phyloP scores from a whole-genome alignment of 2,329 filamentous ascomycete species.

The Coniochaeta sp. region DNA sequence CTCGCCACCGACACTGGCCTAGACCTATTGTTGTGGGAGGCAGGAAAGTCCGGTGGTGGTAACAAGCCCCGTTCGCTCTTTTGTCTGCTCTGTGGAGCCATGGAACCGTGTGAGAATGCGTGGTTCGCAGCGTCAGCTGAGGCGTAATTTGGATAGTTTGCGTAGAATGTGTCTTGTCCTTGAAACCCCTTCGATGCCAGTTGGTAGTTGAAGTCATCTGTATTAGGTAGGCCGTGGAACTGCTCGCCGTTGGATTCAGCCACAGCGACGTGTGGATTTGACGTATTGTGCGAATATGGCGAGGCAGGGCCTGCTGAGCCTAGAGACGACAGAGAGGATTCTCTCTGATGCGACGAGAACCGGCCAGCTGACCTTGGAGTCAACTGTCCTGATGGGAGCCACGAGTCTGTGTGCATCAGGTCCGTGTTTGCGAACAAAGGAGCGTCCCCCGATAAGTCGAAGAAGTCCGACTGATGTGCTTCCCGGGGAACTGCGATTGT shows the following conservation, averaged over 20 bases:
- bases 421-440: slow-evolving; percentile 15
- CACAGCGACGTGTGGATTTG: slow-evolving; percentile 52
- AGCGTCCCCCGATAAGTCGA: slow-evolving; percentile 12
- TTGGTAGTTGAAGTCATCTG: slow-evolving; percentile 39
- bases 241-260: slow-evolving; percentile 40
- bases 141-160: slow-evolving; percentile 33
- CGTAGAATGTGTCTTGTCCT: slow-evolving; percentile 29
- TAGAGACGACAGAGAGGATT: slow-evolving; percentile 54
- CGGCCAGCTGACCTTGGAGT: slow-evolving; percentile 28
- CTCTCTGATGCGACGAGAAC: slow-evolving; percentile 43
- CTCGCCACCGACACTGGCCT: slow-evolving; percentile 51
- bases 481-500: slow-evolving; percentile 15
- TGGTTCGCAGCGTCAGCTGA: slow-evolving; percentile 26
- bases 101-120: slow-evolving; percentile 31
- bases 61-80: slow-evolving; percentile 34
- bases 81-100: slow-evolving; percentile 24
- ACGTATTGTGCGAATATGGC: slow-evolving; percentile 46
- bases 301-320: slow-evolving; percentile 54
- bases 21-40: slow-evolving; percentile 27
- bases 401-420: slow-evolving; percentile 32
- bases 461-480: slow-evolving; percentile 13
- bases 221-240: slow-evolving; percentile 32
- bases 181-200: slow-evolving; percentile 19
- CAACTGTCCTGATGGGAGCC: slow-evolving; percentile 28
- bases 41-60: slow-evolving; percentile 37